Conservation (phyloP, 176 grass and related monocot species). For the Zizania latifolia region DNA sequence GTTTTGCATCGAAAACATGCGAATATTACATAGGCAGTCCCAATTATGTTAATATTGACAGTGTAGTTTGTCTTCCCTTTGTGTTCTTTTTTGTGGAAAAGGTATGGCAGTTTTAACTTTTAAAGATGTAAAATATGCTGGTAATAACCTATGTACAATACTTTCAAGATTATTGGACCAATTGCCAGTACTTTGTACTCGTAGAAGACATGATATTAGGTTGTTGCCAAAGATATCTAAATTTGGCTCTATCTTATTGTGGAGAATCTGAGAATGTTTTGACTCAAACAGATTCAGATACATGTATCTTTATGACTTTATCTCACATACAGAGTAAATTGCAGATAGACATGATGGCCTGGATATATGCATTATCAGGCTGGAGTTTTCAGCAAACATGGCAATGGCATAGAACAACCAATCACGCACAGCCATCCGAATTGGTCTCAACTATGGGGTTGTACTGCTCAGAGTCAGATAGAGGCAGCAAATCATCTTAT, state of each 20-base stretch:
- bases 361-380: background rate
- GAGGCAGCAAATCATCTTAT: constrained; percentile 10
- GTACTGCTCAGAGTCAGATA: background rate
- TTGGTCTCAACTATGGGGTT: background rate
- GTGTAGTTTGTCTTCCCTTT: no score
- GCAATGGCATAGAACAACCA: constrained; percentile 13
- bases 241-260: background rate
- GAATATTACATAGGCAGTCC: no score
- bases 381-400: background rate
- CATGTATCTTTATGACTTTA: background rate
- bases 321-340: background rate
- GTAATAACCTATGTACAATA: background rate
- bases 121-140: background rate
- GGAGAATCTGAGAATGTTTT: background rate
- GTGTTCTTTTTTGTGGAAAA: background rate
- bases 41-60: no score
- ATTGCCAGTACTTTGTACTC: background rate
- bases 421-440: background rate
- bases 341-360: background rate
- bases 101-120: background rate
- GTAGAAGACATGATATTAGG: background rate
- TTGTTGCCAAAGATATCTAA: background rate
- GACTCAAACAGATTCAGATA: background rate
- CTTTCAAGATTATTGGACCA: background rate
- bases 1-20: no score